A percentile compares a stretch with the other conserved stretches of the same genome.
phyloP scores from a whole-genome alignment of 768 basidiomycete species.

The Collybia mongolica region DNA sequence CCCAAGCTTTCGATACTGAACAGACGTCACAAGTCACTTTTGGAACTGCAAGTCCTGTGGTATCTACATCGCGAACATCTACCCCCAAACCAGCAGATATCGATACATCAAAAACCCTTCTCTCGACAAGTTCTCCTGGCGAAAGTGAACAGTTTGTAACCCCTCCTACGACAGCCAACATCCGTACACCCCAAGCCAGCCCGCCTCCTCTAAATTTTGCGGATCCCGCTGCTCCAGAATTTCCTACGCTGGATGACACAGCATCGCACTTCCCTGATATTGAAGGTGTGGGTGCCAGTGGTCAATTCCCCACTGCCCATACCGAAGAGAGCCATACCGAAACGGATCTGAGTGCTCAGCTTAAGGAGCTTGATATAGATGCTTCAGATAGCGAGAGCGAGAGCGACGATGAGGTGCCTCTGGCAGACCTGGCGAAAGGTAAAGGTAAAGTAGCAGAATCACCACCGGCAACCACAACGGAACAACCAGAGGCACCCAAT shows the following conservation, averaged over 20 bases:
- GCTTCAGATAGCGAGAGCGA: slow-evolving; percentile 55
- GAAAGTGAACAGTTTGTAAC: slow-evolving; percentile 62
- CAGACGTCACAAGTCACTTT: background rate
- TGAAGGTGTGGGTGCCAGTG: slow-evolving; percentile 17
- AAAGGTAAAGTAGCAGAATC: slow-evolving; percentile 19
- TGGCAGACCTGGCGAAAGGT: slow-evolving; percentile 28
- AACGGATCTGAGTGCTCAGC: slow-evolving; percentile 51
- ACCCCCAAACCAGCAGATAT: slow-evolving; percentile 18
- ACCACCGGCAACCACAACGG: slow-evolving; percentile 11
- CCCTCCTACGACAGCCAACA: slow-evolving; percentile 46
- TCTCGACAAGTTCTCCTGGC: slow-evolving; percentile 24
- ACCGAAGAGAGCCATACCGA: slow-evolving; percentile 25
- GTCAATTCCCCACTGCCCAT: slow-evolving; percentile 11
- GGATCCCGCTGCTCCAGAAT: slow-evolving; percentile 14
- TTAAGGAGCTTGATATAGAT: slow-evolving; percentile 59
- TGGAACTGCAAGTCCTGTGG: background rate
- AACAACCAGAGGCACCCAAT: slow-evolving; percentile 4
- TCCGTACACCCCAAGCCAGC: slow-evolving; percentile 12
- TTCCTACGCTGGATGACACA: slow-evolving; percentile 33
- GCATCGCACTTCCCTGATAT: slow-evolving; percentile 39
- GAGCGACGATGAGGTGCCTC: slow-evolving; percentile 46
- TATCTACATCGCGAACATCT: background rate
- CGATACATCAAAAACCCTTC: slow-evolving; percentile 9
- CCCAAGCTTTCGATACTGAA: slow-evolving; percentile 26
- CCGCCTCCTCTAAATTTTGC: slow-evolving; percentile 15